These are phyloP conservation scores for Colletotrichum sp. DNA, from an alignment of 2,329 filamentous ascomycete genomes.

Conservation along the genomic window DNA sequence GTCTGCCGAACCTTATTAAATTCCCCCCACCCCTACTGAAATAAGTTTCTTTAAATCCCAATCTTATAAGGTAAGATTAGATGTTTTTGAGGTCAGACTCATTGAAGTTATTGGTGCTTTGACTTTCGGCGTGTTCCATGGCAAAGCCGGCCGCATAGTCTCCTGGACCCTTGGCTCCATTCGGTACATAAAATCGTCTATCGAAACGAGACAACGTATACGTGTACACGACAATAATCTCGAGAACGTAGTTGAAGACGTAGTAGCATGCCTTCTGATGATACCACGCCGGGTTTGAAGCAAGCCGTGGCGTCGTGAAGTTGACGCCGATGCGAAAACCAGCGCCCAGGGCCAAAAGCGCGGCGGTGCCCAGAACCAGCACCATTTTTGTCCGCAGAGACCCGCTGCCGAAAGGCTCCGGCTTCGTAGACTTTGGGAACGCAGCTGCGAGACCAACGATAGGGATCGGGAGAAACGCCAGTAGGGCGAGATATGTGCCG, in stretches of 20 bases:
- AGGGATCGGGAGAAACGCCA: background rate
- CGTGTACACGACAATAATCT: background rate
- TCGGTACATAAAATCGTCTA: background rate
- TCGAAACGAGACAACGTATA: background rate
- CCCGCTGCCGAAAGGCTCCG: background rate
- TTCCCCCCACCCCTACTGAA: too few species aligned
- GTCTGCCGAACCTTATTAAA: too few species aligned
- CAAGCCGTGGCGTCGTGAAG: background rate
- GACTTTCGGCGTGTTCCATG: background rate
- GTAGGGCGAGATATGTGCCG: background rate
- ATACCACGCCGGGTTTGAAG: background rate
- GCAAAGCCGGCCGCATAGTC: background rate
- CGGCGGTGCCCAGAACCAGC: fast-evolving
- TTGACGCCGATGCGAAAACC: background rate
- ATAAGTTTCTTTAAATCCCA: too few species aligned
- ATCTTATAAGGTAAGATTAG: fast-evolving
- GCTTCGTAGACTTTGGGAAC: background rate
- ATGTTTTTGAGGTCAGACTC: fast-evolving
- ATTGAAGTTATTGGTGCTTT: fast-evolving
- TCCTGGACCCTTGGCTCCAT: background rate
- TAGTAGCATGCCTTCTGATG: background rate
- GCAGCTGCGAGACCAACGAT: background rate
- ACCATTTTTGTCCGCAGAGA: background rate
- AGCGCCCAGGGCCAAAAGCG: background rate
- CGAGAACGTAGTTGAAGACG: background rate